Percentiles rank a stretch among this genome's conserved stretches.
Evolutionary conservation across 1,284 basidiomycete species (phyloP).

Genomic region (Trametes versicolor): DNA sequence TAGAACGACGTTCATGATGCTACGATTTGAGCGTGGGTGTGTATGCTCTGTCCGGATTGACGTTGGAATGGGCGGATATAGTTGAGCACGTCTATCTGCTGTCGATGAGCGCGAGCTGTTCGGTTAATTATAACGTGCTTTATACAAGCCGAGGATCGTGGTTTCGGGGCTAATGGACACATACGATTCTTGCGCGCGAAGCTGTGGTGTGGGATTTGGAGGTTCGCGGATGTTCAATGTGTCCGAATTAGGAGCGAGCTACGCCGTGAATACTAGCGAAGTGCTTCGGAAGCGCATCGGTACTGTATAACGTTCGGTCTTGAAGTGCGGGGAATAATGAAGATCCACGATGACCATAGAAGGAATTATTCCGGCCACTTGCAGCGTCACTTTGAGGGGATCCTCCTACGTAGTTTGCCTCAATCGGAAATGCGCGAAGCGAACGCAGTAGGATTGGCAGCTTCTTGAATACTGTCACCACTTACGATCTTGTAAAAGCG

Average conservation of each 20-base stretch:
- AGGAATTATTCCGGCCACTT: neutral
- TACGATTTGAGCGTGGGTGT: neutral
- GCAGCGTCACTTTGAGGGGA: neutral
- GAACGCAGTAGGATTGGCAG: no score
- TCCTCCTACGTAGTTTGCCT: neutral
- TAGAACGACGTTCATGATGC: constrained; percentile 7
- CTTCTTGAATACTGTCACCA: neutral
- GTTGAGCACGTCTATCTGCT: neutral
- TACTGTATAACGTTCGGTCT: neutral
- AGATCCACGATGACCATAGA: neutral
- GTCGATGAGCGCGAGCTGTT: no score
- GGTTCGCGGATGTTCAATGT: neutral
- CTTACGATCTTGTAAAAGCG: no score
- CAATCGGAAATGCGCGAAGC: neutral
- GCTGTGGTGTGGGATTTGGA: neutral
- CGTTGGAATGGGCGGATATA: neutral
- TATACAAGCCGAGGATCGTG: neutral
- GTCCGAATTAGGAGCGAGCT: neutral
- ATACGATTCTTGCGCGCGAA: neutral
- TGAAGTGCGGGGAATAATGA: neutral
- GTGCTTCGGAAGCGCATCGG: neutral
- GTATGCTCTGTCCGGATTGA: neutral
- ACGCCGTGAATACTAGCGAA: neutral
- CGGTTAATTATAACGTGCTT: no score
- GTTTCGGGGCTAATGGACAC: neutral